Percentiles rank a stretch among this genome's conserved stretches.
These are phyloP conservation scores for Calophaca sinica DNA, from an alignment of 306 rosid genomes.

Conservation along the genomic window DNA sequence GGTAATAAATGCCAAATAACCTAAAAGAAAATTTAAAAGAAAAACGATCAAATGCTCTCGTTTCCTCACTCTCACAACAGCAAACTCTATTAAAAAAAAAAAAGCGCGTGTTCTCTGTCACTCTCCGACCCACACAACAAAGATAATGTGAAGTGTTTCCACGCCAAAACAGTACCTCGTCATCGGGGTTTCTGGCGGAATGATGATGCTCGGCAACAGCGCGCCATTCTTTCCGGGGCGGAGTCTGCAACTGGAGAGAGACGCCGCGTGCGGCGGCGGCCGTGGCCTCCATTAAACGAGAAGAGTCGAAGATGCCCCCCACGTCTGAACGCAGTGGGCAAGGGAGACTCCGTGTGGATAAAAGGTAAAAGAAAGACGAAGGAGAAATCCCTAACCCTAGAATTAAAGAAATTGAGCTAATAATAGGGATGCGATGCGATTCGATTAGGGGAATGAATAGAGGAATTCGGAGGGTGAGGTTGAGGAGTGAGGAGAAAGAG, in stretches of 20 bases:
- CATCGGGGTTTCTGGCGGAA: slow-evolving; percentile 65
- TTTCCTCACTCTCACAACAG: neutral
- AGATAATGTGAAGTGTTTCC: slow-evolving; percentile 52
- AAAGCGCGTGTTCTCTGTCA: neutral
- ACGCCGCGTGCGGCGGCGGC: slow-evolving; percentile 69
- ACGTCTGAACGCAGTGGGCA: slow-evolving; percentile 40
- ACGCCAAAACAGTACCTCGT: slow-evolving; percentile 68
- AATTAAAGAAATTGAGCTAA: slow-evolving; percentile 17
- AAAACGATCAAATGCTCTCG: neutral
- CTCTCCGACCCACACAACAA: slow-evolving; percentile 4
- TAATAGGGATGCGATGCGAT: neutral
- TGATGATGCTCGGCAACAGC: slow-evolving; percentile 86
- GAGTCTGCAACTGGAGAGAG: slow-evolving; percentile 64
- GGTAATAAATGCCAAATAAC: neutral
- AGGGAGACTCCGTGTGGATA: neutral
- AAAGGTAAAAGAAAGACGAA: neutral
- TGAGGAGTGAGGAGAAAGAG: neutral
- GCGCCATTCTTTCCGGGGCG: slow-evolving; percentile 84
- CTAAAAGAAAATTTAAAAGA: slow-evolving; percentile 20
- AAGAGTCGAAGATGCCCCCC: slow-evolving; percentile 45
- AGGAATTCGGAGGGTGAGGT: neutral
- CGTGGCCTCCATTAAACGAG: slow-evolving; percentile 79
- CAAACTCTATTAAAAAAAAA: neutral
- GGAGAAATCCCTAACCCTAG: slow-evolving; percentile 73
- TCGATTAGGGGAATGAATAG: neutral